Conservation (phyloP, 176 grass and related monocot genomes). For the Hyparrhenia diplandra region DNA sequence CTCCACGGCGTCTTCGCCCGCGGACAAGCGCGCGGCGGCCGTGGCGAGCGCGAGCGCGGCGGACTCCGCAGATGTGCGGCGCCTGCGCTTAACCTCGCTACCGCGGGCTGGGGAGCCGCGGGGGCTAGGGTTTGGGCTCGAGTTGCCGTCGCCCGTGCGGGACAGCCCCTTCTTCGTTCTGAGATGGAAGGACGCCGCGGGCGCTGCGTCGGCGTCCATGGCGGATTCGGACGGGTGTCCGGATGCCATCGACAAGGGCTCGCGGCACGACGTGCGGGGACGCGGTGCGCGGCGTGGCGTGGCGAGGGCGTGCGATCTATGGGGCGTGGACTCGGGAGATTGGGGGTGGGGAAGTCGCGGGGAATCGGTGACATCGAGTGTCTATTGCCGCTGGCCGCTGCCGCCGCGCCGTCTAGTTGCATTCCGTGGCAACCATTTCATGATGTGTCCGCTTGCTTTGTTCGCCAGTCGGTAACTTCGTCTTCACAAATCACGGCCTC, state of each 20-base stretch:
- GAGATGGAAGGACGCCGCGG: not conserved
- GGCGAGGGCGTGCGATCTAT: not conserved
- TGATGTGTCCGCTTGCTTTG: conserved; percentile 4
- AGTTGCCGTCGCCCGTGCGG: conserved; percentile 3
- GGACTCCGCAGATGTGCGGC: conserved; percentile 22
- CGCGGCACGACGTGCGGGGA: not conserved
- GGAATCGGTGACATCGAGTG: not conserved
- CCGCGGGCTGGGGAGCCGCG: conserved; percentile 17
- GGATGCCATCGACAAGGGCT: too few species aligned
- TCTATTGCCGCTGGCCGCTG: conserved; percentile 4
- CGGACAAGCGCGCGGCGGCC: conserved; percentile 20
- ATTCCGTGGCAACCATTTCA: not conserved
- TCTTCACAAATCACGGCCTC: not conserved
- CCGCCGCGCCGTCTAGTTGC: not conserved
- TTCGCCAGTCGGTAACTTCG: not conserved
- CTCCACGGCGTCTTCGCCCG: not conserved
- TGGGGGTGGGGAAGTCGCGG: not conserved
- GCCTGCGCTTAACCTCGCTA: conserved; percentile 25
- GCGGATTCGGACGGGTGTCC: conserved; percentile 11
- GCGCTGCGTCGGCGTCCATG: conserved; percentile 26
- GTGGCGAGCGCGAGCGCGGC: conserved; percentile 23
- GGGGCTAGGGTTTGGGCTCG: conserved; percentile 36
- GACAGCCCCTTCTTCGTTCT: conserved; percentile 27
- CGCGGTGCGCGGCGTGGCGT: not conserved
- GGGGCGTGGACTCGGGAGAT: not conserved